These are phyloP conservation scores for Ilyonectria sp. DNA, from an alignment of 2,329 filamentous ascomycete species.

Conservation along the genomic window DNA sequence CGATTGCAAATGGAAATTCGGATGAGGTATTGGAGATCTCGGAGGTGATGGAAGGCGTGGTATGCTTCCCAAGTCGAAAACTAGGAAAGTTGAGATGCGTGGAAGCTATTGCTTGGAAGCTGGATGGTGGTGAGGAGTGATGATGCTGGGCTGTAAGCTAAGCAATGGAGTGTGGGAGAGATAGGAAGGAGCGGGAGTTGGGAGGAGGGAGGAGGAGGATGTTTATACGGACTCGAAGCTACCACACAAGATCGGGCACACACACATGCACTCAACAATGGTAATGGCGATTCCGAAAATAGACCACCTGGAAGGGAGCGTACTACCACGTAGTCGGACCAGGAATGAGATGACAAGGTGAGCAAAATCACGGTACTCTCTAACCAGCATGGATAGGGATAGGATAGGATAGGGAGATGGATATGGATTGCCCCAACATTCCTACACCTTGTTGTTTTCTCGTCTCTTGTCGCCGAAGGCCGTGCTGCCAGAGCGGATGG, in stretches of 20 bases:
- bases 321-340: conserved; percentile 9
- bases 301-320: conserved; percentile 19
- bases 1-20: background rate
- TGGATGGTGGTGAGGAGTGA: conserved; percentile 12
- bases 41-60: background rate
- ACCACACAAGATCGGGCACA: conserved; percentile 5
- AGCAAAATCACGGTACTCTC: conserved; percentile 29
- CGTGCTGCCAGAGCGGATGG: conserved; percentile 13
- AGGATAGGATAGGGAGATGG: conserved; percentile 8
- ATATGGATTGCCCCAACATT: conserved; percentile 27
- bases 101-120: conserved; percentile 5
- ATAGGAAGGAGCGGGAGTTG: conserved; percentile 35
- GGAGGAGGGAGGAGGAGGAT: conserved; percentile 38
- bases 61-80: background rate
- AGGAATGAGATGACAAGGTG: conserved; percentile 22
- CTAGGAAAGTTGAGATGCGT: background rate
- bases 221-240: conserved; percentile 43
- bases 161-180: conserved; percentile 37
- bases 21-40: background rate
- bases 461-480: conserved; percentile 4
- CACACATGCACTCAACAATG: conserved; percentile 9
- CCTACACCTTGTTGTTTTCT: conserved; percentile 6
- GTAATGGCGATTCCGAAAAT: conserved; percentile 23
- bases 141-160: conserved; percentile 15
- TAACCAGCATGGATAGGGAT: conserved; percentile 13